Conservation (phyloP, 305 asterid species). For the Ilex paraguariensis region DNA sequence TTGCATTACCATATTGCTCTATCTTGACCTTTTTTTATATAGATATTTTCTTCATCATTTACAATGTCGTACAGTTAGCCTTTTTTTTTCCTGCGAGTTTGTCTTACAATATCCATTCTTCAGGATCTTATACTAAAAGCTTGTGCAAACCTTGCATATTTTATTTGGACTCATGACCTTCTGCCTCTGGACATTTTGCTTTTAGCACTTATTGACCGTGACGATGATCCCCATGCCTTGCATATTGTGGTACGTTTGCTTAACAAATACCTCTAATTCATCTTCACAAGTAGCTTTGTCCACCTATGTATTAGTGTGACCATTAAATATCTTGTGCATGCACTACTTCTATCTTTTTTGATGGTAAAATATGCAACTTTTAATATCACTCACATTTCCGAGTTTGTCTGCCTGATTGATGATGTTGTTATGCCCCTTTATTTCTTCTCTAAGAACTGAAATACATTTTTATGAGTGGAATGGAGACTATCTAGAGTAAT, state of each 20-base stretch:
- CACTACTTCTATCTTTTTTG: not conserved
- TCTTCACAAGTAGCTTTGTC: not conserved
- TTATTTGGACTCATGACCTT: slow-evolving; percentile 94
- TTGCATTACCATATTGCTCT: slow-evolving; percentile 10
- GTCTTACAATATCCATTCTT: slow-evolving; percentile 13
- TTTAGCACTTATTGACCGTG: slow-evolving; percentile 90
- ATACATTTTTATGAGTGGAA: no score
- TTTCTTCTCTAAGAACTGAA: no score
- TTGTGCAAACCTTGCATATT: slow-evolving; percentile 72
- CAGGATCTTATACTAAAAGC: slow-evolving; percentile 94
- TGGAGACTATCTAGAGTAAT: no score
- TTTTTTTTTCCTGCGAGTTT: not conserved
- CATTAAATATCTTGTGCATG: not conserved
- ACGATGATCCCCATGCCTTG: slow-evolving; percentile 93
- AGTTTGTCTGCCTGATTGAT: no score
- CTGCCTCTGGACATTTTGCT: slow-evolving; percentile 88
- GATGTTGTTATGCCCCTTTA: no score
- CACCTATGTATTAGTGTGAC: not conserved
- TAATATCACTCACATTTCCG: no score
- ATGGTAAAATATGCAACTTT: no score
- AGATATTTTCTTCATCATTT: slow-evolving; percentile 10
- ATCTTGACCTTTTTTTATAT: slow-evolving; percentile 14
- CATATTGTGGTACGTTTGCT: slow-evolving; percentile 73
- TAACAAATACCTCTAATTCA: not conserved
- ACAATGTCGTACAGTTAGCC: slow-evolving; percentile 4